Conservation (phyloP, 2,329 filamentous ascomycete genomes). For the Cladophialophora chaetospira region DNA sequence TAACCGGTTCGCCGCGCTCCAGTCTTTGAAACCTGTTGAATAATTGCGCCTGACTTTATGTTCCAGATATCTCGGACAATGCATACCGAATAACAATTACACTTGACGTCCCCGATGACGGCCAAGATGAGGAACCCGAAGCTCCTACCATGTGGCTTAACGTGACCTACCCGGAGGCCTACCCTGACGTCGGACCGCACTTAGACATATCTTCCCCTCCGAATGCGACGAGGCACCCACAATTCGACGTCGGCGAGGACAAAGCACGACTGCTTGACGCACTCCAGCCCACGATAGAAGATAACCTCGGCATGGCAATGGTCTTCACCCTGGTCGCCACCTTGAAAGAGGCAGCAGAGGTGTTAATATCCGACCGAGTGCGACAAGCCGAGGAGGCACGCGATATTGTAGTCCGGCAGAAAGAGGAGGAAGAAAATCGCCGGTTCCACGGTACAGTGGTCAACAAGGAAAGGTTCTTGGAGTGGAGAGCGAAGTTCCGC, state of each 20-base stretch:
- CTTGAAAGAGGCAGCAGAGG: slow-evolving; percentile 88
- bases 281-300: slow-evolving; percentile 75
- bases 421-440: slow-evolving; percentile 87
- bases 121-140: slow-evolving; percentile 61
- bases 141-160: slow-evolving; percentile 74
- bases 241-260: slow-evolving; percentile 80
- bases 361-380: slow-evolving; percentile 73
- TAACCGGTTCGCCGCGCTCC: slow-evolving; percentile 65
- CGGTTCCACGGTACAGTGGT: slow-evolving; percentile 94
- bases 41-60: not conserved
- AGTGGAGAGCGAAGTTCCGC: slow-evolving; percentile 77
- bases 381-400: slow-evolving; percentile 59
- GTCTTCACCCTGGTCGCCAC: slow-evolving; percentile 86
- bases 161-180: slow-evolving; percentile 84
- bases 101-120: slow-evolving; percentile 74
- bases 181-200: slow-evolving; percentile 82
- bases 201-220: slow-evolving; percentile 77
- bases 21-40: not conserved
- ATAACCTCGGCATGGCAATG: slow-evolving; percentile 97
- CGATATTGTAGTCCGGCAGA: slow-evolving; percentile 58
- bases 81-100: slow-evolving; percentile 83
- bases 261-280: slow-evolving; percentile 71
- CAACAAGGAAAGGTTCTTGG: slow-evolving; percentile 79
- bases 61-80: slow-evolving; percentile 79
- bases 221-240: slow-evolving; percentile 68